Percentiles rank a stretch among this genome's conserved stretches.
Conservation (phyloP, 2,329 filamentous ascomycete species). For the Orbilia javanica region DNA sequence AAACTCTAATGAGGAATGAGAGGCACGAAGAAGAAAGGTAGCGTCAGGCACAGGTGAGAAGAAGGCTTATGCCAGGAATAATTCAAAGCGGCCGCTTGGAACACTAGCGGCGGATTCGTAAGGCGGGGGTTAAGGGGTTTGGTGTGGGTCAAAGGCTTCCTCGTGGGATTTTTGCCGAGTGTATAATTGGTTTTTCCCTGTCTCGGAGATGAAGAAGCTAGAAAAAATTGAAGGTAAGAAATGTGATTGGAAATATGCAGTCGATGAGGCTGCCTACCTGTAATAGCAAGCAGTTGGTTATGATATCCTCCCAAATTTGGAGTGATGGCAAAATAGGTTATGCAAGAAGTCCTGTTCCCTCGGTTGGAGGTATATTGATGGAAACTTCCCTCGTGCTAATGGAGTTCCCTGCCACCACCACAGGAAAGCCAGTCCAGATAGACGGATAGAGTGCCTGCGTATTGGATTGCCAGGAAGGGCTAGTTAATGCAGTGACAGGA, state of each 20-base stretch:
- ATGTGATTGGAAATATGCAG: constrained; percentile 49
- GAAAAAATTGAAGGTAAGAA: constrained; percentile 46
- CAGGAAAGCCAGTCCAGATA: neutral
- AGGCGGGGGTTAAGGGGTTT: constrained; percentile 58
- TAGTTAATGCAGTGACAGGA: constrained; percentile 7
- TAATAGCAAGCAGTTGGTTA: constrained; percentile 50
- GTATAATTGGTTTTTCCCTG: constrained; percentile 43
- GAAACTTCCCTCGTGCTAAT: constrained; percentile 43
- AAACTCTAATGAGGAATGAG: constrained; percentile 58
- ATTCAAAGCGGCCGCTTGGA: constrained; percentile 41
- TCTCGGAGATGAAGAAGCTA: constrained; percentile 53
- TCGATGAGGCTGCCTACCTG: constrained; percentile 55
- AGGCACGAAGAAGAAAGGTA: constrained; percentile 38
- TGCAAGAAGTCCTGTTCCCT: constrained; percentile 19
- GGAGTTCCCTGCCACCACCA: constrained; percentile 37
- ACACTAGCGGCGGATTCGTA: constrained; percentile 54
- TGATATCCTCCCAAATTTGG: constrained; percentile 53
- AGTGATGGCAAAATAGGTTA: constrained; percentile 33
- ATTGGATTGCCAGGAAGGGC: constrained; percentile 11
- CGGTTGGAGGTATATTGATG: constrained; percentile 36
- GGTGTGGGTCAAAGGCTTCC: constrained; percentile 59
- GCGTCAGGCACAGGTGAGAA: constrained; percentile 47
- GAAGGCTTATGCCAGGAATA: constrained; percentile 39
- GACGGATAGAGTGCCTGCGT: neutral
- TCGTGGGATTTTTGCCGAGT: constrained; percentile 56